These are phyloP conservation scores for Xylaria sp. DNA, from an alignment of 2,329 filamentous ascomycete genomes.

Conservation along the genomic window DNA sequence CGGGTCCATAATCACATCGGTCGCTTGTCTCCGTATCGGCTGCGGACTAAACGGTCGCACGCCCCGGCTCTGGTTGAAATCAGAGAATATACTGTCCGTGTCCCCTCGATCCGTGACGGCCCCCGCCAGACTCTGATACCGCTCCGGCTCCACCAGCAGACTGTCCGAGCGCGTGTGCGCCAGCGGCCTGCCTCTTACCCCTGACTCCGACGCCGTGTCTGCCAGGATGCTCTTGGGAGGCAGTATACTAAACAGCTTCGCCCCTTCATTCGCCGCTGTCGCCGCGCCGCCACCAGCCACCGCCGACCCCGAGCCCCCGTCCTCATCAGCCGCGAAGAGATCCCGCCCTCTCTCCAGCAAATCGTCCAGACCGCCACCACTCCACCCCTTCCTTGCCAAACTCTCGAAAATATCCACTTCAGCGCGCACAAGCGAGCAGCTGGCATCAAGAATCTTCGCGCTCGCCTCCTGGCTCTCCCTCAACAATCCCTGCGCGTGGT, in stretches of 20 bases:
- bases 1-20: conserved; percentile 51
- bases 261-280: conserved; percentile 49
- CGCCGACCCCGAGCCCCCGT: conserved; percentile 38
- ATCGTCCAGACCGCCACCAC: conserved; percentile 73
- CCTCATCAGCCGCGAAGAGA: conserved; percentile 62
- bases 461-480: conserved; percentile 74
- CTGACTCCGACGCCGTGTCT: conserved; percentile 57
- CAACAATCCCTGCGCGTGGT: conserved; percentile 69
- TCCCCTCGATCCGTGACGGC: conserved; percentile 62
- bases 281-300: conserved; percentile 38
- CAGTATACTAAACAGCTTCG: conserved; percentile 72
- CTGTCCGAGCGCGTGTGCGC: conserved; percentile 64
- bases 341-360: conserved; percentile 72
- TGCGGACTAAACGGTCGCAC: conserved; percentile 71
- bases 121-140: conserved; percentile 68
- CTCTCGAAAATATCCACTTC: conserved; percentile 78
- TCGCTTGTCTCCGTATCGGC: conserved; percentile 52
- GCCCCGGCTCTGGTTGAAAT: conserved; percentile 64
- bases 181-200: conserved; percentile 38
- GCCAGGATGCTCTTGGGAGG: conserved; percentile 72
- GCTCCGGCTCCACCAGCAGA: conserved; percentile 61
- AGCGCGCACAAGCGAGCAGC: conserved; percentile 72
- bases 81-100: conserved; percentile 64
- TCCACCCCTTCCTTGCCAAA: conserved; percentile 74
- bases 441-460: conserved; percentile 70